Percentiles rank a stretch among this genome's conserved stretches.
These are phyloP conservation scores for Microsporum ferrugineum DNA, from an alignment of 2,329 filamentous ascomycete genomes.

Conservation along the genomic window DNA sequence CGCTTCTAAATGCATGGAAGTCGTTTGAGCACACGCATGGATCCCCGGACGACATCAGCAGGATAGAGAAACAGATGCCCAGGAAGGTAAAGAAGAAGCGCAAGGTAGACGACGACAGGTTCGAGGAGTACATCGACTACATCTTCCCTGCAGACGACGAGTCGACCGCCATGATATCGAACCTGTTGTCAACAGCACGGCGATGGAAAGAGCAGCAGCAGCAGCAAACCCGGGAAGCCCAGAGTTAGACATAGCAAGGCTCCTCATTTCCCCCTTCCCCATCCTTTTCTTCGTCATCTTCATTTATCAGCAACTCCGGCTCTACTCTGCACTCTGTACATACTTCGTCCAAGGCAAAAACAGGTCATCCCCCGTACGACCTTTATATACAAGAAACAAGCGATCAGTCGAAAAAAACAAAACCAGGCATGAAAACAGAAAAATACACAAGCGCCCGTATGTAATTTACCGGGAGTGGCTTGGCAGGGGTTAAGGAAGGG, in stretches of 20 bases:
- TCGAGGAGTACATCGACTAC: conserved; percentile 95
- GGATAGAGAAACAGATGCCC: conserved; percentile 87
- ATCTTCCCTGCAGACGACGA: conserved; percentile 93
- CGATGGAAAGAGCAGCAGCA: conserved; percentile 65
- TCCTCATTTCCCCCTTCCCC: not conserved
- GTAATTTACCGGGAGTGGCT: conserved; percentile 3
- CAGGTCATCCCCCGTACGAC: not conserved
- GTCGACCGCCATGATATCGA: conserved; percentile 70
- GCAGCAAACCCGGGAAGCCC: conserved; percentile 21
- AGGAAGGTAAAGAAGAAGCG: conserved; percentile 83
- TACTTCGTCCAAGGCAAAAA: not conserved
- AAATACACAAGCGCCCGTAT: not conserved
- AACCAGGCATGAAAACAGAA: not conserved
- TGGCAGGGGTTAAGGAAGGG: not conserved
- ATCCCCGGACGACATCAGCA: conserved; percentile 59
- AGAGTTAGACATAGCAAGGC: not conserved
- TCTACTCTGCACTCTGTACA: not conserved
- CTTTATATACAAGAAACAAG: conserved; percentile 1
- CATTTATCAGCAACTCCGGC: not conserved
- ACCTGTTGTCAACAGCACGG: conserved; percentile 73
- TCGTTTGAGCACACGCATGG: conserved; percentile 85
- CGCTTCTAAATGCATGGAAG: conserved; percentile 82
- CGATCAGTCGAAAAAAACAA: not conserved
- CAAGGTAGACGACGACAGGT: conserved; percentile 81
- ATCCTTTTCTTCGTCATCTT: not conserved